Evolutionary conservation across 2,329 filamentous ascomycete species (phyloP).

Genomic region (Byssoonygena ceratinophila): DNA sequence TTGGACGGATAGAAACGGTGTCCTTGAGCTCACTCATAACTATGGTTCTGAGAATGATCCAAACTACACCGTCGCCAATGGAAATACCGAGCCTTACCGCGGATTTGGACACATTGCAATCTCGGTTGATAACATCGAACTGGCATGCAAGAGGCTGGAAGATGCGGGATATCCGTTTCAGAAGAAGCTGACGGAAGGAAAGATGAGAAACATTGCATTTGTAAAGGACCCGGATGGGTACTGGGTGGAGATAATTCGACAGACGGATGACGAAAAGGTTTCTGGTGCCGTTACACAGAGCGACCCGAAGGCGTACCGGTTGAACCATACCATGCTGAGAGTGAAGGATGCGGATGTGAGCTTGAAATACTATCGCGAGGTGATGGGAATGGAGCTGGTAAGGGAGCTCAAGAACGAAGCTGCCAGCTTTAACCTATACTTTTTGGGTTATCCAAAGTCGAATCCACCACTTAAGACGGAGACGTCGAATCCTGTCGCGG

Average conservation of each 20-base stretch:
- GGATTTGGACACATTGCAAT: constrained; percentile 83
- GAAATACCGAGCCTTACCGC: constrained; percentile 77
- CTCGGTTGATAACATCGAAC: constrained; percentile 72
- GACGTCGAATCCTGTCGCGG: constrained; percentile 48
- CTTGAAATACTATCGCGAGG: constrained; percentile 70
- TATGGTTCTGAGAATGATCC: constrained; percentile 84
- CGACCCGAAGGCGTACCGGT: constrained; percentile 61
- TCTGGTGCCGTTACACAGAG: constrained; percentile 47
- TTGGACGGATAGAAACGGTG: constrained; percentile 72
- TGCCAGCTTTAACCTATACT: constrained; percentile 80
- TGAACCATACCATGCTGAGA: constrained; percentile 67
- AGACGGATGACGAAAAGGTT: constrained; percentile 59
- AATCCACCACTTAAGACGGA: constrained; percentile 45
- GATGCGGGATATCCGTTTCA: constrained; percentile 88
- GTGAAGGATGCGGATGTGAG: constrained; percentile 71
- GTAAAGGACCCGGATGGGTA: constrained; percentile 79
- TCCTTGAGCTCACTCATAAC: constrained; percentile 75
- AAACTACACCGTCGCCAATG: constrained; percentile 70
- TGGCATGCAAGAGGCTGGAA: constrained; percentile 78
- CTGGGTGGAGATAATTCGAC: constrained; percentile 52
- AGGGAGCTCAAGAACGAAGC: constrained; percentile 59
- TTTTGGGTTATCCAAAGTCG: constrained; percentile 64
- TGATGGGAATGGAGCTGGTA: constrained; percentile 77
- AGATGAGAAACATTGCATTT: constrained; percentile 82
- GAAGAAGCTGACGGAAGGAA: constrained; percentile 83